These are phyloP conservation scores for Aspergillus heteromorphus DNA, from an alignment of 495 filamentous ascomycete genomes.

Conservation along the genomic window DNA sequence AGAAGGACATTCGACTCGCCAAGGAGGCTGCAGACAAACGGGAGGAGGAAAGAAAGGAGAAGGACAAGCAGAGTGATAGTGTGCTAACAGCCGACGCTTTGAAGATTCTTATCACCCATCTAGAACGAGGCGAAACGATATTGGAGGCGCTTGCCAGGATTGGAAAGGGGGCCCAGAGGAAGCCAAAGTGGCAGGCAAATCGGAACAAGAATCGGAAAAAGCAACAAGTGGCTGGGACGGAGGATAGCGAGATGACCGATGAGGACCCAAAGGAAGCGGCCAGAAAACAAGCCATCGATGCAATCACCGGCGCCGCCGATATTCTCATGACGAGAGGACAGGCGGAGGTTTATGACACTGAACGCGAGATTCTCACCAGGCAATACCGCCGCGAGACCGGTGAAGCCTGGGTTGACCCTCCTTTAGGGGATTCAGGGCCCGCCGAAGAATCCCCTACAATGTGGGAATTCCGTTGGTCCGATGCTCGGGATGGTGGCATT, in stretches of 20 bases:
- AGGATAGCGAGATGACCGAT: slow-evolving; percentile 63
- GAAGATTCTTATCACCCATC: slow-evolving; percentile 58
- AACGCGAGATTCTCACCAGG: slow-evolving; percentile 76
- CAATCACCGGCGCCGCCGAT: slow-evolving; percentile 84
- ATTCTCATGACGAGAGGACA: slow-evolving; percentile 75
- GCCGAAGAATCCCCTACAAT: slow-evolving; percentile 37
- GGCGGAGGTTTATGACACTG: slow-evolving; percentile 81
- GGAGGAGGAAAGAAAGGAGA: slow-evolving; percentile 66
- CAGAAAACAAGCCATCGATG: slow-evolving; percentile 67
- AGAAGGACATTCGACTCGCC: slow-evolving; percentile 85
- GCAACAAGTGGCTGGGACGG: slow-evolving; percentile 46
- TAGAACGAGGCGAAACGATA: slow-evolving; percentile 82
- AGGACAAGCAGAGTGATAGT: slow-evolving; percentile 65
- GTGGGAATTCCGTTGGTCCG: slow-evolving; percentile 93
- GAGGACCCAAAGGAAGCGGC: slow-evolving; percentile 67
- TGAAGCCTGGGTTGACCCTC: slow-evolving; percentile 79
- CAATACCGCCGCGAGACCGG: slow-evolving; percentile 85
- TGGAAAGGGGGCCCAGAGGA: slow-evolving; percentile 60
- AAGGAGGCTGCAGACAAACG: slow-evolving; percentile 83
- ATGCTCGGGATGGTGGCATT: slow-evolving; percentile 74
- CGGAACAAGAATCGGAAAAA: slow-evolving; percentile 53
- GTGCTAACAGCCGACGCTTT: slow-evolving; percentile 71
- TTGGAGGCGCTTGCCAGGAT: slow-evolving; percentile 83
- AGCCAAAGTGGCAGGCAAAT: slow-evolving; percentile 57
- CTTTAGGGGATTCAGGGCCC: slow-evolving; percentile 16